Evolutionary conservation across 2,329 filamentous ascomycete species (phyloP), one percentile per base, ranked within the genome.

Genomic region (Thelonectria discophora): DNA sequence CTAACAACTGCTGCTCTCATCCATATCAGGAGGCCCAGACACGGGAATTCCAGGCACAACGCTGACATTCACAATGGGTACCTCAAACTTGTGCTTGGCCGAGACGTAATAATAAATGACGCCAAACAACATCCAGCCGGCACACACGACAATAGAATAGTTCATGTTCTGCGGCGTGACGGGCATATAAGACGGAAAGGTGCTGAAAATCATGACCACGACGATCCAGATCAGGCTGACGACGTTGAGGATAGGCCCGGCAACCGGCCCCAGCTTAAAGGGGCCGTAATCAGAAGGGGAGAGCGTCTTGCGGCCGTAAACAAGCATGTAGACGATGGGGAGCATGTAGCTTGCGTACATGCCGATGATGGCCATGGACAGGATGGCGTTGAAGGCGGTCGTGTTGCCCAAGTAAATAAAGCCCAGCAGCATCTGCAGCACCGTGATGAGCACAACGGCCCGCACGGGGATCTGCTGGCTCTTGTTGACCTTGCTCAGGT

Each of bases 111-210:
- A 81, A 37, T 78, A 80, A 1, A 70, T 24, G 0, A 69, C 65
- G 0, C 78, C 78, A 40, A 76, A 68, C 0, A 72, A 18, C 0
- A 77, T 46, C 79, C 78, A 81, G 0, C 75, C 79, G 3, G 69
- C 70, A 65, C 81, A 69, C 0, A 82, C 79, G 0, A 81, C 79
- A 39, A 74, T 73, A 0, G 76, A 75, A 55, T 83, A 83, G 39
- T 83, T 83, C 79, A 83, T 83, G 12, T 76, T 80, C 32, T 77
- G 72, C 0, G 74, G 60, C 1, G 76, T 78, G 0, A 80, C 77
- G 0, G 80, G 81, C 67, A 78, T 71, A 0, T 66, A 55, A 1
- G 72, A 74, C 1, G 80, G 81, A 32, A 83, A 81, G 1, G 75
- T 80, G 64, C 80, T 80, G 45, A 84, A 80, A 1, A 82, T 60